Base-by-base conservation (phyloP, 148 eudicot genomes). In the Vaccinium macrocarpon region DNA sequence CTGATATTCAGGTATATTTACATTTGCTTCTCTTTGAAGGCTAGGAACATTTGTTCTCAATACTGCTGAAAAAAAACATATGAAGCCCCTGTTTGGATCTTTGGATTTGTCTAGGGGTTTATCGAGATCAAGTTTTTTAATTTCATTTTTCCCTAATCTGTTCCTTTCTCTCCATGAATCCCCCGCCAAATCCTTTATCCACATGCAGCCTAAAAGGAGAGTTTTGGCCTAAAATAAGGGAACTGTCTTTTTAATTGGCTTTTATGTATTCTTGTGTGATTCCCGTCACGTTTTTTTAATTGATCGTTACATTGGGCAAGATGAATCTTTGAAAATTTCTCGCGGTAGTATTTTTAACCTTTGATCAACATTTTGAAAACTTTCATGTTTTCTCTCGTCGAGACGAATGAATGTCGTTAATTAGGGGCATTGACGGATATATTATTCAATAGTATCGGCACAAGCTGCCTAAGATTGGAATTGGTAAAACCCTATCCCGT, bases 1-100 rank as follows among this genome's bases (percentile, higher is more conserved):
- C 90, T 15, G 98, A 96, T 86, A 89, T 96, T 55, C 88, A 88
- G 93, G 98, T 96, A 86, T 7, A 71, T 38, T 76, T 53, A 8
- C 56, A 52, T 62, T 27, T 18, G 25, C 18, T 62, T 79, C 10
- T 70, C 8, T 55, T 52, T 55, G 79, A 73, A 72, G 56, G 49
- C 35, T 23, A 46, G 25, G 59, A 15, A 46, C 4, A 4, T 68
- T 57, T n/a, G 57, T 51, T 21, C 9, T n/a, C 27, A 23, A 62
- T n/a, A 62, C 70, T 62, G 23, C 12, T 8, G 70, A n/a, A n/a
- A n/a, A n/a, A 62, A 71, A 25, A 66, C 4, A 12, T 0, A 35
- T 12, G 68, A 27, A 0, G 73, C 16, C 38, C 12, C 15, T 11
- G 16, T 27, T 68, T 25, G 35, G 38, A 27, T 68, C 14, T 27